A percentile compares a stretch with the other conserved stretches of the same genome.
phyloP scores from a whole-genome alignment of 2,329 filamentous ascomycete species.

The Ceratocystiopsis minuta region DNA sequence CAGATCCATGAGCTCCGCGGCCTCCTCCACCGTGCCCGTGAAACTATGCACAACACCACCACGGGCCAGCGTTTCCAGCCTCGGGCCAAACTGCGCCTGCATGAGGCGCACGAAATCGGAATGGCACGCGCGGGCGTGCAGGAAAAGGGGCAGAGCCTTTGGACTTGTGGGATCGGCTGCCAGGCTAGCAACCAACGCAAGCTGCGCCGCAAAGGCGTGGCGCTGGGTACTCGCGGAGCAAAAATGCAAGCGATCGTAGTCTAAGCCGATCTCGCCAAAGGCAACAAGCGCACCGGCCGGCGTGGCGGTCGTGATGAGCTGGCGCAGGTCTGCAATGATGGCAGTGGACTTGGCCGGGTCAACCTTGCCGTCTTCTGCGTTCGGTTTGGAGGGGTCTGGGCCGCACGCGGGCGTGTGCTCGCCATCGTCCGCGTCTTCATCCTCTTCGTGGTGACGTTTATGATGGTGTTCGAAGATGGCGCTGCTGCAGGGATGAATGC shows the following conservation, averaged over 20 bases:
- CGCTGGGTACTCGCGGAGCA: slow-evolving; percentile 64
- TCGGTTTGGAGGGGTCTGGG: slow-evolving; percentile 25
- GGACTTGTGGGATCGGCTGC: slow-evolving; percentile 22
- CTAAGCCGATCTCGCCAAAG: slow-evolving; percentile 88
- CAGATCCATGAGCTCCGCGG: slow-evolving; percentile 53
- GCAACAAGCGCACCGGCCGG: slow-evolving; percentile 41
- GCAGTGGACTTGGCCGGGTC: slow-evolving; percentile 25
- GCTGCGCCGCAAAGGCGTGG: slow-evolving; percentile 68
- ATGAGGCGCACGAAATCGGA: slow-evolving; percentile 66
- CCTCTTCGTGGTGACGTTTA: slow-evolving; percentile 25
- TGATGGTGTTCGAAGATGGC: slow-evolving; percentile 50
- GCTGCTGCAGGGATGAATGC: slow-evolving; percentile 83
- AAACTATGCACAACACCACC: slow-evolving; percentile 85
- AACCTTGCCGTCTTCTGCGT: slow-evolving; percentile 26
- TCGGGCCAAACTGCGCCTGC: slow-evolving; percentile 34
- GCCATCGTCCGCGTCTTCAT: slow-evolving; percentile 18
- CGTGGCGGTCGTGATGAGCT: slow-evolving; percentile 43
- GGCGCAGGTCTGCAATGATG: slow-evolving; percentile 41
- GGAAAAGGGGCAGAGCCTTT: slow-evolving; percentile 62
- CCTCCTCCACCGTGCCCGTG: slow-evolving; percentile 73
- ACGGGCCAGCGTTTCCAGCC: slow-evolving; percentile 46
- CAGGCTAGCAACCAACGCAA: slow-evolving; percentile 54
- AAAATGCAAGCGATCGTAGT: slow-evolving; percentile 82
- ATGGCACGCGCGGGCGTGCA: slow-evolving; percentile 80
- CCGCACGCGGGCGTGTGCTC: slow-evolving; percentile 35